Conservation (phyloP, 192 early-diverging fungal genomes). For the Mortierella antarctica region DNA sequence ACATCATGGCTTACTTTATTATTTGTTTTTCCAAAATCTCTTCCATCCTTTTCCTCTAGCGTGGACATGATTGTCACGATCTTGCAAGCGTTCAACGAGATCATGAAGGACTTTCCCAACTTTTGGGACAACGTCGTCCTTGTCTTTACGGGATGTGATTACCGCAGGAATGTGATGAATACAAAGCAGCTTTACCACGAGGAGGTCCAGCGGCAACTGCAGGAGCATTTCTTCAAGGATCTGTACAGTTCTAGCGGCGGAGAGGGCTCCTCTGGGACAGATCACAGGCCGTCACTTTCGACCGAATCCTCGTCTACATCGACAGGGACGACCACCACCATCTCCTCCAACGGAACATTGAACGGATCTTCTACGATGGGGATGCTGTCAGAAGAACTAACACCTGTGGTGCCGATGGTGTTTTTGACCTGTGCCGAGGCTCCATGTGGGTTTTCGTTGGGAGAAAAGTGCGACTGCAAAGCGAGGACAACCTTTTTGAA, state of each 20-base stretch:
- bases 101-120: constrained; percentile 50
- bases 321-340: not conserved
- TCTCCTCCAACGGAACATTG: not conserved
- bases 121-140: constrained; percentile 51
- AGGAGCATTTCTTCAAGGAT: constrained; percentile 37
- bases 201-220: constrained; percentile 42
- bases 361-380: not conserved
- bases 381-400: not conserved
- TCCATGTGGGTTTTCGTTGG: constrained; percentile 40
- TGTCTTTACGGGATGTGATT: constrained; percentile 52
- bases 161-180: constrained; percentile 44
- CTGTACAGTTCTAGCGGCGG: not conserved
- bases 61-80: constrained; percentile 52
- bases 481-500: constrained; percentile 45
- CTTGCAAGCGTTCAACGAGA: constrained; percentile 38
- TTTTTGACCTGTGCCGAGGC: constrained; percentile 43
- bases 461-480: constrained; percentile 49
- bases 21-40: not conserved
- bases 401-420: constrained; percentile 30
- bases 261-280: not conserved
- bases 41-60: constrained; percentile 2
- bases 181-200: constrained; percentile 48
- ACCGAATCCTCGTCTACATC: not conserved
- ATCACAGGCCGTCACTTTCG: not conserved
- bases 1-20: not conserved